phyloP scores from a whole-genome alignment of 306 rosid species.

The Quercus engelmannii region DNA sequence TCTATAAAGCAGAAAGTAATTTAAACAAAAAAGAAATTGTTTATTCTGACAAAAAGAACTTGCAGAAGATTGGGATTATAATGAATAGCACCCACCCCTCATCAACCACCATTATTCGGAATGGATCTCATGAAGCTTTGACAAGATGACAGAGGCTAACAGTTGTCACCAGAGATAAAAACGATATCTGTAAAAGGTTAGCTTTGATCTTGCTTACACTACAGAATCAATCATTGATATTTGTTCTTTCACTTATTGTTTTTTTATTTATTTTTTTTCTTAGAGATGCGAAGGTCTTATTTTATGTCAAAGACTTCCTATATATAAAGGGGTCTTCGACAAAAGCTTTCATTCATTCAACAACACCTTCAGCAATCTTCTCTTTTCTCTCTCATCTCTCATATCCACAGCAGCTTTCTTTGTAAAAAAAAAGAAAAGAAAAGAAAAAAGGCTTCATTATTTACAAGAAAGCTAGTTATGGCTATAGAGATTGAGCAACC shows the following conservation, averaged over 20 bases:
- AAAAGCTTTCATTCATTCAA: slow-evolving; percentile 47
- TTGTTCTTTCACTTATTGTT: not conserved
- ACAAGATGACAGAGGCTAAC: slow-evolving; percentile 39
- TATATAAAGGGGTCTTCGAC: slow-evolving; percentile 32
- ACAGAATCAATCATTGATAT: slow-evolving; percentile 42
- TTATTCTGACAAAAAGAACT: not conserved
- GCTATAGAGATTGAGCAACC: slow-evolving; percentile 56
- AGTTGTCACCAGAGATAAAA: slow-evolving; percentile 51
- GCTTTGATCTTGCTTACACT: slow-evolving; percentile 42
- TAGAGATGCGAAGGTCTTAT: slow-evolving; percentile 14
- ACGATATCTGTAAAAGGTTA: slow-evolving; percentile 25
- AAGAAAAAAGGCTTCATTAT: not conserved
- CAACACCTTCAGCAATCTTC: slow-evolving; percentile 1
- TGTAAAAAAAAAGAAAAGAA: not conserved
- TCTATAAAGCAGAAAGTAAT: too few relatives aligned
- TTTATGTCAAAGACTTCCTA: slow-evolving; percentile 22
- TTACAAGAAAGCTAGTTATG: slow-evolving; percentile 41
- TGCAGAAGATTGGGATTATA: not conserved
- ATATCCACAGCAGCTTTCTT: slow-evolving; percentile 17
- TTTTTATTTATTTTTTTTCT: not conserved
- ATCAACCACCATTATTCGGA: slow-evolving; percentile 49
- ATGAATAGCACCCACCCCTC: slow-evolving; percentile 18
- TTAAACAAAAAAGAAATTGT: not conserved
- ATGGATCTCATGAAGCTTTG: slow-evolving; percentile 25
- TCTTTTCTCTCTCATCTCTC: slow-evolving; percentile 10